Evolutionary conservation across 441 rosid species (phyloP).

Genomic region (Hura crepitans): DNA sequence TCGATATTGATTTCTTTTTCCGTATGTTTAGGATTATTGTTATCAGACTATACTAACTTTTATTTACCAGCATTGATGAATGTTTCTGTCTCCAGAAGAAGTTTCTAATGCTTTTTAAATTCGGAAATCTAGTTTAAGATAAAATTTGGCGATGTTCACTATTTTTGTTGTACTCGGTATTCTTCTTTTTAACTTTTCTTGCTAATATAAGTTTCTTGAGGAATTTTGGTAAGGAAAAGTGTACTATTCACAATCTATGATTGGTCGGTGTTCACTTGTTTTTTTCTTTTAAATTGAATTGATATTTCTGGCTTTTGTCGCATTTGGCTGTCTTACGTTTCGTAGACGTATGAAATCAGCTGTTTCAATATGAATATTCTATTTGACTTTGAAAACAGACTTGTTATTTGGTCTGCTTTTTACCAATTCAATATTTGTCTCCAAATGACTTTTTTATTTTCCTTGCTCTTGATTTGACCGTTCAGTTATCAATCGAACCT

Average conservation of each 20-base stretch:
- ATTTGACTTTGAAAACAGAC: constrained; percentile 8
- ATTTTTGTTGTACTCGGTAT: neutral
- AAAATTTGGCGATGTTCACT: too few species aligned
- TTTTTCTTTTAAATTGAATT: neutral
- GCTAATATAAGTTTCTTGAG: neutral
- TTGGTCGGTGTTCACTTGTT: neutral
- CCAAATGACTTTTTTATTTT: constrained; percentile 24
- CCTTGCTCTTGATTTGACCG: constrained; percentile 28
- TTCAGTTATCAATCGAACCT: constrained; percentile 15
- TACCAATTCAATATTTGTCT: constrained; percentile 20
- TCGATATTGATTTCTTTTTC: neutral
- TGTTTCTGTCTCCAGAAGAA: too few species aligned
- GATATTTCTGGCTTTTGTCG: neutral
- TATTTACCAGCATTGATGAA: neutral
- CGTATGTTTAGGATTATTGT: too few species aligned
- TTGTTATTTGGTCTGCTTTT: constrained; percentile 24
- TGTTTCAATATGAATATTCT: neutral
- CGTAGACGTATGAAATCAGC: neutral
- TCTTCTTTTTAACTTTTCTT: too few species aligned
- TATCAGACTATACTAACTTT: neutral
- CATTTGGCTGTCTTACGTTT: neutral
- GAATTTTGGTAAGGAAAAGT: neutral
- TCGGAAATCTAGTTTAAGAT: too few species aligned
- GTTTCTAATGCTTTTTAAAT: too few species aligned
- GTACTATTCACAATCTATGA: neutral